Percentiles rank a stretch among this genome's conserved stretches.
Evolutionary conservation across 1,139 yeast genomes (phyloP).

Genomic region (Nadsonia starkeyi-henricii): DNA sequence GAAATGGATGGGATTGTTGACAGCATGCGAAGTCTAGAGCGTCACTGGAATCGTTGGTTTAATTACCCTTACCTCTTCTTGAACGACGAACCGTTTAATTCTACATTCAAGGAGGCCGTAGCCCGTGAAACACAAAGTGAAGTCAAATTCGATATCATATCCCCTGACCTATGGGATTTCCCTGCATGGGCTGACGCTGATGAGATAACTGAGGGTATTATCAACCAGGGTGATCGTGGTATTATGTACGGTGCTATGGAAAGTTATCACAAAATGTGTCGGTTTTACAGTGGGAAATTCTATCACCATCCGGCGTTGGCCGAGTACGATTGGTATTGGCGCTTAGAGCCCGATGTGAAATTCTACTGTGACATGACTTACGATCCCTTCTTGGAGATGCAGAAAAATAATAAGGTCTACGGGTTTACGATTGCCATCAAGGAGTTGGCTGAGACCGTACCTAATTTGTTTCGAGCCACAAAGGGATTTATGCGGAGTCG

Average conservation of each 20-base stretch:
- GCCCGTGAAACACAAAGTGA: slow-evolving; percentile 36
- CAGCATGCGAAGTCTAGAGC: slow-evolving; percentile 60
- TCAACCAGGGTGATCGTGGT: slow-evolving; percentile 64
- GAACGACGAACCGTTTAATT: slow-evolving; percentile 61
- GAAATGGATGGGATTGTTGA: slow-evolving; percentile 57
- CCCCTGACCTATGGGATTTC: slow-evolving; percentile 44
- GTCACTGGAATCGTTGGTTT: slow-evolving; percentile 83
- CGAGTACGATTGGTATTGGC: slow-evolving; percentile 79
- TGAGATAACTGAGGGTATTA: slow-evolving; percentile 38
- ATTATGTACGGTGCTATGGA: slow-evolving; percentile 70
- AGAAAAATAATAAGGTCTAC: slow-evolving; percentile 49
- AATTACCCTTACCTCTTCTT: slow-evolving; percentile 81
- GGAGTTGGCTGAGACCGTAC: slow-evolving; percentile 68
- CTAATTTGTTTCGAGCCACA: slow-evolving; percentile 63
- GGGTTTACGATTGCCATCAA: slow-evolving; percentile 70
- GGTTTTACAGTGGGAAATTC: slow-evolving; percentile 68
- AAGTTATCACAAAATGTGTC: slow-evolving; percentile 57
- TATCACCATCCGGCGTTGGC: slow-evolving; percentile 54
- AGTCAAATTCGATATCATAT: slow-evolving; percentile 52
- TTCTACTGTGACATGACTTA: slow-evolving; percentile 82
- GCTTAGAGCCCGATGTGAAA: slow-evolving; percentile 84
- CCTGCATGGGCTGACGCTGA: slow-evolving; percentile 25
- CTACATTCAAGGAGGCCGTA: slow-evolving; percentile 43
- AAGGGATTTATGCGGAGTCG: slow-evolving; percentile 40
- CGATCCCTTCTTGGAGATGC: slow-evolving; percentile 82